Evolutionary conservation across 2,329 filamentous ascomycete species (phyloP).

Genomic region (Aspergillus unguis): DNA sequence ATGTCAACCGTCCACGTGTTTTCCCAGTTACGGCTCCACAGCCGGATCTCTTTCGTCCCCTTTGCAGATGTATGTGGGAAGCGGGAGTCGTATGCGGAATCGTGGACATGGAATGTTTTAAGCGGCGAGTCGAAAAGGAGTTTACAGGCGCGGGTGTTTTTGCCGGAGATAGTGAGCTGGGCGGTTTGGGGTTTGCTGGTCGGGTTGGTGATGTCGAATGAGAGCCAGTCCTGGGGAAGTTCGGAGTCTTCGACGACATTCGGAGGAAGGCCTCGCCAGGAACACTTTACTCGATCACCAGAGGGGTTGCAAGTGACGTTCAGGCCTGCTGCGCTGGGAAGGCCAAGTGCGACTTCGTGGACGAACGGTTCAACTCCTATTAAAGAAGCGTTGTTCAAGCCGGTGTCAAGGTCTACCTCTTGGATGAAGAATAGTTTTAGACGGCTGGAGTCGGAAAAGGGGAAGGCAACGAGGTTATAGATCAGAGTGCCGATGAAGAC

Average conservation of each 20-base stretch:
- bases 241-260: slow-evolving; percentile 53
- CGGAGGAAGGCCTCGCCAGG: slow-evolving; percentile 67
- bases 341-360: slow-evolving; percentile 59
- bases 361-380: slow-evolving; percentile 67
- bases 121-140: slow-evolving; percentile 69
- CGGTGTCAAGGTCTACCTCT: slow-evolving; percentile 69
- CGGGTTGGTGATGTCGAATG: slow-evolving; percentile 57
- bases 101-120: slow-evolving; percentile 60
- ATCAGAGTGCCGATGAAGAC: slow-evolving; percentile 72
- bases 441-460: slow-evolving; percentile 74
- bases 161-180: slow-evolving; percentile 63
- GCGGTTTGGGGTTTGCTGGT: slow-evolving; percentile 47
- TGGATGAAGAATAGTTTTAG: slow-evolving; percentile 89
- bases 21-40: slow-evolving; percentile 81
- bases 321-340: slow-evolving; percentile 69
- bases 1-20: slow-evolving; percentile 73
- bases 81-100: slow-evolving; percentile 58
- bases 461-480: slow-evolving; percentile 84
- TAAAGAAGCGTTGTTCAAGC: slow-evolving; percentile 66
- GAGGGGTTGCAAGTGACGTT: slow-evolving; percentile 51
- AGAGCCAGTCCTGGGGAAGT: slow-evolving; percentile 59
- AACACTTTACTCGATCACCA: slow-evolving; percentile 57
- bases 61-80: slow-evolving; percentile 62
- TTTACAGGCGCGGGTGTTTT: slow-evolving; percentile 75
- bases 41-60: slow-evolving; percentile 65